A percentile compares a stretch with the other conserved stretches of the same genome.
phyloP scores from a whole-genome alignment of 2,329 filamentous ascomycete species.

The Teratosphaeriaceae sp. region DNA sequence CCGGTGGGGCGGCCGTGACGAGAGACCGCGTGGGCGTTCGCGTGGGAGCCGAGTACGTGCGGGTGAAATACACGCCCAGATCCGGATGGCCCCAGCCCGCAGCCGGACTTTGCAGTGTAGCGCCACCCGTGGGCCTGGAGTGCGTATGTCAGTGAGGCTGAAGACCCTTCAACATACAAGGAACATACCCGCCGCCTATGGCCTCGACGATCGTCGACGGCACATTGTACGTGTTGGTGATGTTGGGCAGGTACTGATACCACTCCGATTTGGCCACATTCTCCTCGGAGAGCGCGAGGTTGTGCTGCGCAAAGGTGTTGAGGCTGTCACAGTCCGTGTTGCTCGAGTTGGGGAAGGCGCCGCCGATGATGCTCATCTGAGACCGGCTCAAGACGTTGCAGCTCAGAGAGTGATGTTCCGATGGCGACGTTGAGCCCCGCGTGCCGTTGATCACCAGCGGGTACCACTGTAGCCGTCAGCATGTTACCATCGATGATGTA shows the following conservation, averaged over 20 bases:
- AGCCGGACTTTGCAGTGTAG: conserved; percentile 46
- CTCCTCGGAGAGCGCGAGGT: conserved; percentile 43
- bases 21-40: conserved; percentile 48
- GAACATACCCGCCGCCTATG: conserved; percentile 43
- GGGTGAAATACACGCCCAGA: conserved; percentile 48
- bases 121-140: conserved; percentile 43
- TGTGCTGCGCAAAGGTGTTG: conserved; percentile 45
- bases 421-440: conserved; percentile 12
- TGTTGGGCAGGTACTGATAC: conserved; percentile 41
- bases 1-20: conserved; percentile 20
- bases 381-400: conserved; percentile 52
- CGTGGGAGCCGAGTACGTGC: conserved; percentile 40
- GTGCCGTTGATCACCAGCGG: conserved; percentile 5
- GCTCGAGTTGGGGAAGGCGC: conserved; percentile 50
- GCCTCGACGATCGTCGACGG: conserved; percentile 41
- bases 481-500: background rate
- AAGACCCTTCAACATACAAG: too few species aligned
- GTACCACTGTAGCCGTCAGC: conserved; percentile 2
- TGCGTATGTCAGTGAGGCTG: too few species aligned
- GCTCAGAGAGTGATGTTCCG: conserved; percentile 49
- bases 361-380: conserved; percentile 60
- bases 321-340: conserved; percentile 41
- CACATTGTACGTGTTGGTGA: conserved; percentile 45
- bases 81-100: conserved; percentile 47
- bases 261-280: conserved; percentile 40